Conservation (phyloP, 2,329 filamentous ascomycete genomes). For the Aspergillus sojae region DNA sequence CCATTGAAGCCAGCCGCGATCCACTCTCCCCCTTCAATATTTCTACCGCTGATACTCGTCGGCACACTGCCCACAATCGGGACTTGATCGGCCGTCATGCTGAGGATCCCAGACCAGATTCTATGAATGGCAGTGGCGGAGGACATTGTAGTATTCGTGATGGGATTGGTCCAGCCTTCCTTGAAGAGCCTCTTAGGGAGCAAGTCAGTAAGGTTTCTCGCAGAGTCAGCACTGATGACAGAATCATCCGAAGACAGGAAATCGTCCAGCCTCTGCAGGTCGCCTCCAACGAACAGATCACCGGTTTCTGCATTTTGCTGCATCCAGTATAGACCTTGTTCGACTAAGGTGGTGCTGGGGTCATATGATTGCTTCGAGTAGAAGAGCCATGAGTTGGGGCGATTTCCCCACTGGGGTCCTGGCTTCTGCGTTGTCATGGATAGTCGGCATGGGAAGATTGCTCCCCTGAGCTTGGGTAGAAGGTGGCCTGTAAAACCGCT, state of each 20-base stretch:
- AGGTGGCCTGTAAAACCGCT: slow-evolving; percentile 56
- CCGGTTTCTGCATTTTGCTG: slow-evolving; percentile 25
- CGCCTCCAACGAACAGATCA: slow-evolving; percentile 21
- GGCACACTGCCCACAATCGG: slow-evolving; percentile 53
- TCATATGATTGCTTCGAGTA: neutral
- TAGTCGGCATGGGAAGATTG: slow-evolving; percentile 35
- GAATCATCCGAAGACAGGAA: slow-evolving; percentile 16
- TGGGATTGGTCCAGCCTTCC: neutral
- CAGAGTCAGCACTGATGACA: slow-evolving; percentile 9
- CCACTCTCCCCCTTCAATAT: slow-evolving; percentile 26
- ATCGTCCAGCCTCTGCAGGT: slow-evolving; percentile 17
- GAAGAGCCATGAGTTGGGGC: neutral
- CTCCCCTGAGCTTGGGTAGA: slow-evolving; percentile 44
- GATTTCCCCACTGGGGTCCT: neutral
- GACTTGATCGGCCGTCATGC: slow-evolving; percentile 55
- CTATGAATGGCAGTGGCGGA: slow-evolving; percentile 35
- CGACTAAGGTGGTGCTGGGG: neutral
- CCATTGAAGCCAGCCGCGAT: slow-evolving; percentile 35
- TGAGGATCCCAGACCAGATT: slow-evolving; percentile 62
- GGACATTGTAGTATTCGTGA: neutral
- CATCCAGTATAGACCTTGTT: slow-evolving; percentile 19
- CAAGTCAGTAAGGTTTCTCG: slow-evolving; percentile 9
- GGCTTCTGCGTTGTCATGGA: slow-evolving; percentile 41
- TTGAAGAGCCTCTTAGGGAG: slow-evolving; percentile 30
- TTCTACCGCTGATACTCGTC: slow-evolving; percentile 13